Evolutionary conservation across 2,329 filamentous ascomycete species (phyloP).

Genomic region (Hortaea sp.): DNA sequence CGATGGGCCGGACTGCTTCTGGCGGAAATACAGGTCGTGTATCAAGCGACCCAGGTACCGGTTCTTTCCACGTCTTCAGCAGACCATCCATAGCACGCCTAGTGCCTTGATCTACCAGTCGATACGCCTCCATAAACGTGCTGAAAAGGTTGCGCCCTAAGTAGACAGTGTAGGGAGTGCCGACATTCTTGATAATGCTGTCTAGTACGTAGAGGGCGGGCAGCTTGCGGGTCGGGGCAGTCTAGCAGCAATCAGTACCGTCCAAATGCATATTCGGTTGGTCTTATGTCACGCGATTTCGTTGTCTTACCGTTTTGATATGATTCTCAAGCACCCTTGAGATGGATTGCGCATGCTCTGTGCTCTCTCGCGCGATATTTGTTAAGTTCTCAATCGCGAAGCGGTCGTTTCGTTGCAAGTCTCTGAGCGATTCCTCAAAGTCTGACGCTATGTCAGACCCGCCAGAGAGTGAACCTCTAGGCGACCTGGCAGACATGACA

Average conservation of each 20-base stretch:
- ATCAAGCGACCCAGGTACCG: constrained; percentile 86
- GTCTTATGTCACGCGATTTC: constrained; percentile 11
- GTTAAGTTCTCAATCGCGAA: constrained; percentile 97
- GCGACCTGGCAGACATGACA: constrained; percentile 48
- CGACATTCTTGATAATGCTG: constrained; percentile 97
- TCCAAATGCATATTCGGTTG: not conserved
- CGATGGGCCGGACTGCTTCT: constrained; percentile 81
- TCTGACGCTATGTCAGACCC: constrained; percentile 76
- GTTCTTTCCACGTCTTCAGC: constrained; percentile 96
- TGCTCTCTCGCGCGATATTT: constrained; percentile 94
- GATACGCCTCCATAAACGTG: constrained; percentile 93
- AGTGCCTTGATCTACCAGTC: constrained; percentile 67
- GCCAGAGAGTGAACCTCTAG: constrained; percentile 30
- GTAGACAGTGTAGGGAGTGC: constrained; percentile 92
- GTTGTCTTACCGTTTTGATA: constrained; percentile 73
- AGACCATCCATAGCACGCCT: constrained; percentile 93
- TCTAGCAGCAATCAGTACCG: constrained; percentile 41
- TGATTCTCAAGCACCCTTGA: constrained; percentile 84
- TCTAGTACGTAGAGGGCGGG: constrained; percentile 96
- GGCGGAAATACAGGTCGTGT: constrained; percentile 83
- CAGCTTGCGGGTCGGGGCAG: constrained; percentile 76
- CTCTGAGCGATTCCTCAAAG: constrained; percentile 86
- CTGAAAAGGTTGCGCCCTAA: constrained; percentile 84
- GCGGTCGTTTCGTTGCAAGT: constrained; percentile 80
- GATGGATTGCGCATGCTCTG: constrained; percentile 87